phyloP scores from a whole-genome alignment of 2,329 filamentous ascomycete genomes.

The Fusarium irregulare region DNA sequence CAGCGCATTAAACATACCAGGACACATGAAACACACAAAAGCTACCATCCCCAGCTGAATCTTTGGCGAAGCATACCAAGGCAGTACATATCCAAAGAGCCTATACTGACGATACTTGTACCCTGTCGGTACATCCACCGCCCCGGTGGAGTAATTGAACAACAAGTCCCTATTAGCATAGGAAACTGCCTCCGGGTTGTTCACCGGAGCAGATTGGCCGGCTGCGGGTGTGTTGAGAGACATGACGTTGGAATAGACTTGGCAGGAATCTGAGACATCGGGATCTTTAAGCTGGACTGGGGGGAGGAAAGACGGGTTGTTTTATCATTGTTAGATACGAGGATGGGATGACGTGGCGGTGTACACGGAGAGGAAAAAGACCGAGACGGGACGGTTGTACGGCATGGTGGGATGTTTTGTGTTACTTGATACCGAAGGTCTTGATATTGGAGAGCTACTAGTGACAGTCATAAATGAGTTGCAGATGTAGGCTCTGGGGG shows the following conservation, averaged over 20 bases:
- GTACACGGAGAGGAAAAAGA: background rate
- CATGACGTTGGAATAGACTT: conserved; percentile 10
- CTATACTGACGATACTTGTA: conserved; percentile 38
- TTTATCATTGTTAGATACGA: background rate
- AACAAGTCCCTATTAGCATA: background rate
- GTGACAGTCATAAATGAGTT: background rate
- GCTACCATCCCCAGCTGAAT: conserved; percentile 75
- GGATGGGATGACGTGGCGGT: conserved; percentile 12
- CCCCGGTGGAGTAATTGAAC: conserved; percentile 30
- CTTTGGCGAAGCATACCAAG: conserved; percentile 78
- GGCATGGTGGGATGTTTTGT: background rate
- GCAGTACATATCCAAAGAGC: conserved; percentile 22
- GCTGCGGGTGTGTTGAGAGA: conserved; percentile 37
- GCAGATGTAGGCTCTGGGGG: background rate
- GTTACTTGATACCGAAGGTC: background rate
- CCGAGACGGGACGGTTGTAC: background rate
- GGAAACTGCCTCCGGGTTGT: conserved; percentile 29
- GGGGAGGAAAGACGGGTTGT: background rate
- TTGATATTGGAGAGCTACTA: background rate
- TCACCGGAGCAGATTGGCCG: conserved; percentile 33
- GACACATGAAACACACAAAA: conserved; percentile 68
- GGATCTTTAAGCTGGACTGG: background rate
- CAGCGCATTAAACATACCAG: conserved; percentile 78
- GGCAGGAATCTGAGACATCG: background rate
- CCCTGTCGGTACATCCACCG: conserved; percentile 21